These are phyloP conservation scores for Raddia guianensis DNA, from an alignment of 176 grass and related monocot genomes.

Conservation along the genomic window DNA sequence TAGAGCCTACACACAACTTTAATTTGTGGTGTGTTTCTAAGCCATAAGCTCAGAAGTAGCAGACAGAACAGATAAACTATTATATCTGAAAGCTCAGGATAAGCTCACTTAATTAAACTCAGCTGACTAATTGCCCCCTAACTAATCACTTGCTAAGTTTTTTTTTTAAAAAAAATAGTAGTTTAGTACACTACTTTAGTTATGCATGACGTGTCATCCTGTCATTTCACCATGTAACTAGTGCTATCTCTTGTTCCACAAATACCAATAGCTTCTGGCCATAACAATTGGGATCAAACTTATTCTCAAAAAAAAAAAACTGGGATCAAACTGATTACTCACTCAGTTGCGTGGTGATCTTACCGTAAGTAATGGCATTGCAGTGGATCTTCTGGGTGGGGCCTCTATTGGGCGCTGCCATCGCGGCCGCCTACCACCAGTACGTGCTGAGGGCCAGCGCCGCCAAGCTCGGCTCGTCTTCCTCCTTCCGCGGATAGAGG, in stretches of 20 bases:
- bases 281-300: not conserved
- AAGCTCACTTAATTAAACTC: conserved; percentile 45
- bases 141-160: conserved; percentile 14
- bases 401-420: conserved; percentile 66
- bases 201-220: not conserved
- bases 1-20: not conserved
- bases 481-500: conserved; percentile 55
- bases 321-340: not conserved
- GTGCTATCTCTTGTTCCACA: not conserved
- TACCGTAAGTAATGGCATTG: conserved; percentile 39
- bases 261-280: not conserved
- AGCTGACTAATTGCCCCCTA: not conserved
- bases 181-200: not conserved
- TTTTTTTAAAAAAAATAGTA: not conserved
- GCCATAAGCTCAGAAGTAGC: not conserved
- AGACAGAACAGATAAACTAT: conserved; percentile 11
- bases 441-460: conserved; percentile 69
- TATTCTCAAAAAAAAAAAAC: too few relatives aligned
- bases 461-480: conserved; percentile 57
- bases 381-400: conserved; percentile 98
- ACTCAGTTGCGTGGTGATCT: not conserved
- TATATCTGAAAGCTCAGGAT: conserved; percentile 13
- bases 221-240: conserved; percentile 17
- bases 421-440: conserved; percentile 76
- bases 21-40: conserved; percentile 1